phyloP scores from a whole-genome alignment of 163 green algal species.

The Prototheca stagnorum region DNA sequence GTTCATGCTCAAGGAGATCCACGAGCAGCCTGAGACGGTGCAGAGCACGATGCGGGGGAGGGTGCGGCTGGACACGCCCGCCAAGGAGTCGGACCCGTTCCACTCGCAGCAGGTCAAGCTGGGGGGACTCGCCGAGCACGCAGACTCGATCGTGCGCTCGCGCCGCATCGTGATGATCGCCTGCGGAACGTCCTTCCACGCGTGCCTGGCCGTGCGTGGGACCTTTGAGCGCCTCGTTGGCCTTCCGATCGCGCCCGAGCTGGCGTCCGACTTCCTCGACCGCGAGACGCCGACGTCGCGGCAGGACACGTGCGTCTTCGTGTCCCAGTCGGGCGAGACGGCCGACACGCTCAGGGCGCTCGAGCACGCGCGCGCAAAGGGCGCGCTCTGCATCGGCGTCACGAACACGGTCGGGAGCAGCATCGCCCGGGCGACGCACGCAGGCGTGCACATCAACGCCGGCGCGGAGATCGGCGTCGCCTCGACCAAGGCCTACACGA shows the following conservation, averaged over 20 bases:
- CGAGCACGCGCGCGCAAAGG: constrained; percentile 62
- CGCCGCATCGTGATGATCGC: constrained; percentile 80
- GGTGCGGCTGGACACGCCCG: constrained; percentile 21
- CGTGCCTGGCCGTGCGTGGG: constrained; percentile 59
- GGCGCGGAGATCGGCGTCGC: constrained; percentile 92
- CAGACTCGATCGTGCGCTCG: constrained; percentile 48
- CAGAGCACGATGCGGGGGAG: constrained; percentile 65
- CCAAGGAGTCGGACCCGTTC: constrained; percentile 14
- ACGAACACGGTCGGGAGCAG: constrained; percentile 91
- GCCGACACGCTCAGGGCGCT: constrained; percentile 82
- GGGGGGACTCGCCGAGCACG: constrained; percentile 68
- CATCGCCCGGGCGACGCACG: constrained; percentile 78
- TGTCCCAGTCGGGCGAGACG: constrained; percentile 88
- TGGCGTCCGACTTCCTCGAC: constrained; percentile 84
- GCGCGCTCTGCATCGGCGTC: constrained; percentile 79
- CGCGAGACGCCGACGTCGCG: constrained; percentile 57
- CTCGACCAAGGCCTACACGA: constrained; percentile 91
- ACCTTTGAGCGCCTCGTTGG: constrained; percentile 65
- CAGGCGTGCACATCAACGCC: constrained; percentile 90
- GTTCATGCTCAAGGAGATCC: constrained; percentile 97
- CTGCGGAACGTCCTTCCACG: constrained; percentile 88
- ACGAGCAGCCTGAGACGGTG: constrained; percentile 81
- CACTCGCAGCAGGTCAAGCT: constrained; percentile 57
- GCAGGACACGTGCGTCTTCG: constrained; percentile 80
- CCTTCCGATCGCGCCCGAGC: constrained; percentile 73